These are phyloP conservation scores for Xylaria sp. DNA, from an alignment of 2,329 filamentous ascomycete species.

Conservation along the genomic window DNA sequence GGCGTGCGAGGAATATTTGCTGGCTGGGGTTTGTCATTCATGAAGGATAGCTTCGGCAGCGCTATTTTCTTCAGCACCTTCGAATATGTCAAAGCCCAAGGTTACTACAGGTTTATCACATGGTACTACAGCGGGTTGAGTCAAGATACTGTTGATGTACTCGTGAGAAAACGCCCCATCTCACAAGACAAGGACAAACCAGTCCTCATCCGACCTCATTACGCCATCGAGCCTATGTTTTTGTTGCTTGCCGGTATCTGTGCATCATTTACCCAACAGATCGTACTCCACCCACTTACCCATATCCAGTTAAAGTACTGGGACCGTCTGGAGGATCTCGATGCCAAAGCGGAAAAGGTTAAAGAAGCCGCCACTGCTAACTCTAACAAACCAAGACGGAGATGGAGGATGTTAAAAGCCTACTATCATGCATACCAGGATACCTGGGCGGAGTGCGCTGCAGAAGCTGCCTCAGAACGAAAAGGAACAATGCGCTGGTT, in stretches of 20 bases:
- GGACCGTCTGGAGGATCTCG: conserved; percentile 73
- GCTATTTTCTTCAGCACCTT: conserved; percentile 78
- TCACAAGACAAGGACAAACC: conserved; percentile 38
- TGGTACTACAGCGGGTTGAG: conserved; percentile 70
- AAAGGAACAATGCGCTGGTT: conserved; percentile 66
- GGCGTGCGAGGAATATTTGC: conserved; percentile 75
- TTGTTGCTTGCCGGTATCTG: conserved; percentile 70
- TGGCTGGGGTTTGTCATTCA: conserved; percentile 70
- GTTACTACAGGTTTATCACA: conserved; percentile 72
- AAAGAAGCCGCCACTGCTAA: conserved; percentile 43
- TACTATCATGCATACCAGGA: conserved; percentile 76
- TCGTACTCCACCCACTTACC: conserved; percentile 72
- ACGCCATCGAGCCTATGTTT: conserved; percentile 75
- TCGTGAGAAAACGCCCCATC: conserved; percentile 54
- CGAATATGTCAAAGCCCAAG: conserved; percentile 76
- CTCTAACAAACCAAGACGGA: conserved; percentile 43
- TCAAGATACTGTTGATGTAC: conserved; percentile 55
- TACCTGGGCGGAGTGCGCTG: conserved; percentile 65
- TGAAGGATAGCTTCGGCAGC: conserved; percentile 72
- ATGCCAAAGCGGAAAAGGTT: conserved; percentile 61
- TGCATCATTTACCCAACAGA: conserved; percentile 71
- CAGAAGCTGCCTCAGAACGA: conserved; percentile 61
- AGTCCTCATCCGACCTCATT: conserved; percentile 71
- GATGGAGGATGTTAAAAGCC: conserved; percentile 62
- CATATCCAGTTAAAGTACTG: conserved; percentile 76